Conservation (phyloP, 164 flowering plant species). For the Magnolia officinalis region DNA sequence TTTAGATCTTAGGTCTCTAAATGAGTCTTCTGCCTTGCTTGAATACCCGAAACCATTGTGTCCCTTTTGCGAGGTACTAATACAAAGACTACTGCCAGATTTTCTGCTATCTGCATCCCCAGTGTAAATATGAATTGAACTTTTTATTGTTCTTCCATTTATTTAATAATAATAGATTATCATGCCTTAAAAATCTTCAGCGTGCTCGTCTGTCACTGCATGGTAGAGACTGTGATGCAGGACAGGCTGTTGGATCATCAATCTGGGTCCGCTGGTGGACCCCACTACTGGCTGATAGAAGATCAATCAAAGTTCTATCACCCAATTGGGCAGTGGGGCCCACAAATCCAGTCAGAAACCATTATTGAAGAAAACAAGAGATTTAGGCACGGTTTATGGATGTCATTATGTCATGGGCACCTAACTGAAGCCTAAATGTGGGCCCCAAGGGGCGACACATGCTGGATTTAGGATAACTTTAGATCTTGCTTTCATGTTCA, state of each 20-base stretch:
- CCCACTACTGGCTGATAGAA: background rate
- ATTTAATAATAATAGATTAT: too few relatives aligned
- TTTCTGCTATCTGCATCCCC: conserved; percentile 68
- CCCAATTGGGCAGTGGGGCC: too few relatives aligned
- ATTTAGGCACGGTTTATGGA: too few relatives aligned
- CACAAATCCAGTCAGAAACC: too few relatives aligned
- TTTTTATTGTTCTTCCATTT: background rate
- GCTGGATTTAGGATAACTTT: too few relatives aligned
- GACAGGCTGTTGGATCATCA: background rate
- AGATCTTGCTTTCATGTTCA: too few relatives aligned
- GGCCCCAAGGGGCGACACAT: too few relatives aligned
- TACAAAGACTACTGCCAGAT: conserved; percentile 72
- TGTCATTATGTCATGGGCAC: too few relatives aligned
- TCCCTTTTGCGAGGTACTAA: conserved; percentile 70
- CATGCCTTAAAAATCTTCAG: background rate
- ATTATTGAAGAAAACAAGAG: too few relatives aligned
- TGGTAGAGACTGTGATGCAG: background rate
- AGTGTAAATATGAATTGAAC: conserved; percentile 32
- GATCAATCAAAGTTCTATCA: too few relatives aligned
- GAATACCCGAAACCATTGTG: conserved; percentile 39
- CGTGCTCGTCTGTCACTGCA: background rate
- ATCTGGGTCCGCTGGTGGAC: background rate
- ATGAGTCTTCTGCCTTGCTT: conserved; percentile 14
- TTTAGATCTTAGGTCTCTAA: conserved; percentile 26
- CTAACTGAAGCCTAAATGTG: too few relatives aligned